Evolutionary conservation across 164 flowering plant species (phyloP).

Genomic region (Echeveria elegans): DNA sequence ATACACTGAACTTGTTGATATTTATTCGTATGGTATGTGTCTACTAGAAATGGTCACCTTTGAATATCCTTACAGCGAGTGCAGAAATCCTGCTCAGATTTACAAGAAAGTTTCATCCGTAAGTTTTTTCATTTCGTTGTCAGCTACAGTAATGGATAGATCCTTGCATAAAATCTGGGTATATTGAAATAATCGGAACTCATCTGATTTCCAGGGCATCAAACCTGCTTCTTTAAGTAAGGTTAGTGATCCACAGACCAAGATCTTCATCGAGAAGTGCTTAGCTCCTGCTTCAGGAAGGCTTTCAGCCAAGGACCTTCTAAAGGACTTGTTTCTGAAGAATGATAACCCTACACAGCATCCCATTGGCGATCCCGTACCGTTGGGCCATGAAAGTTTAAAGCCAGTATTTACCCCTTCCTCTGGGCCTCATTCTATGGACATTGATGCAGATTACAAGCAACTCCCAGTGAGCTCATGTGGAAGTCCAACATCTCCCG

Average conservation of each 20-base stretch:
- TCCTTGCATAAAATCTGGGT: not conserved
- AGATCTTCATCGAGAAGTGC: slow-evolving; percentile 5
- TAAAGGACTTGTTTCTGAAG: slow-evolving; percentile 6
- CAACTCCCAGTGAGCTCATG: slow-evolving; percentile 18
- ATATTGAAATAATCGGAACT: not conserved
- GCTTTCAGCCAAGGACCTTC: not conserved
- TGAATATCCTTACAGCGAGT: slow-evolving; percentile 45
- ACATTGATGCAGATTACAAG: slow-evolving; percentile 36
- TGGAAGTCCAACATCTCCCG: slow-evolving; percentile 17
- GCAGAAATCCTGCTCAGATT: slow-evolving; percentile 38
- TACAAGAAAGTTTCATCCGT: slow-evolving; percentile 41
- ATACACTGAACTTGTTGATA: slow-evolving; percentile 31
- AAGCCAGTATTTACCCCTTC: slow-evolving; percentile 14
- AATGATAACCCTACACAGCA: not conserved
- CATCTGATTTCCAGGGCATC: not conserved
- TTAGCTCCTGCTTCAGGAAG: slow-evolving; percentile 6
- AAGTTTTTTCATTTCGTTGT: slow-evolving; percentile 12
- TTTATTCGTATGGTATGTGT: slow-evolving; percentile 51
- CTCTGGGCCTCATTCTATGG: slow-evolving; percentile 39
- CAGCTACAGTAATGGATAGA: not conserved
- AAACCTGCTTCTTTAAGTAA: slow-evolving; percentile 6
- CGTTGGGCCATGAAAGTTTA: not conserved
- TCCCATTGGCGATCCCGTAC: not conserved
- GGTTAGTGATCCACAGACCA: slow-evolving; percentile 4
- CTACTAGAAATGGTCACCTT: slow-evolving; percentile 39